Percentiles rank a stretch among this genome's conserved stretches.
Conservation (phyloP, 352 stramenopile species). For the Phytophthora sansomeana region DNA sequence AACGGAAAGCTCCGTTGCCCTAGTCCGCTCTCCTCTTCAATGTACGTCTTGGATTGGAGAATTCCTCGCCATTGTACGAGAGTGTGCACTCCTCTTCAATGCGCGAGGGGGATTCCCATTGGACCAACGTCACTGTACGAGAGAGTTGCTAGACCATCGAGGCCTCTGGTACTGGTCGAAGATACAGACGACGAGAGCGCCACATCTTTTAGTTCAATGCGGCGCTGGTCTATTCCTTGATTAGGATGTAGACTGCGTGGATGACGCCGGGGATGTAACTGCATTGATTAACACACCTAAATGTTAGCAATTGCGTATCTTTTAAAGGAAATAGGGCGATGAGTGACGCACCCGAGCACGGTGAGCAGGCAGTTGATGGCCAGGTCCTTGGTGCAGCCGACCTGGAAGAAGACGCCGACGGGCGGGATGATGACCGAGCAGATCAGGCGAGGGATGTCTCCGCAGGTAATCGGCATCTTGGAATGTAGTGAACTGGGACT, state of each 20-base stretch:
- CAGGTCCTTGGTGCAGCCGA: slow-evolving; percentile 68
- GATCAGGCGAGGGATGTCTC: slow-evolving; percentile 74
- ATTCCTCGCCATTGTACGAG: slow-evolving; percentile 34
- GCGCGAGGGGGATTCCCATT: slow-evolving; percentile 5
- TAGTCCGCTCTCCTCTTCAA: slow-evolving; percentile 43
- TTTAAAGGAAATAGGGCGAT: background rate
- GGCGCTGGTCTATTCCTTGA: slow-evolving; percentile 60
- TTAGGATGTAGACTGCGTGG: slow-evolving; percentile 78
- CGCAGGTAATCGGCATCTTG: slow-evolving; percentile 71
- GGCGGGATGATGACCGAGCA: slow-evolving; percentile 74
- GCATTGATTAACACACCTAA: slow-evolving; percentile 6
- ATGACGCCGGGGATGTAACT: slow-evolving; percentile 80
- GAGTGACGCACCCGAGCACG: slow-evolving; percentile 50
- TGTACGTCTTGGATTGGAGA: slow-evolving; percentile 12
- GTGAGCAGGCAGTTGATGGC: slow-evolving; percentile 78
- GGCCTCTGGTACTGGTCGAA: background rate
- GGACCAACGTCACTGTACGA: slow-evolving; percentile 28
- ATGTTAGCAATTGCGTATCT: background rate
- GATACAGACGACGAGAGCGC: slow-evolving; percentile 13
- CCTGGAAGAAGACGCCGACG: slow-evolving; percentile 67
- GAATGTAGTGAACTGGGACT: slow-evolving; percentile 6
- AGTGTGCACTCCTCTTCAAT: slow-evolving; percentile 47
- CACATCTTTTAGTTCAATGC: slow-evolving; percentile 36
- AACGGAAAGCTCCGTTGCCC: slow-evolving; percentile 2
- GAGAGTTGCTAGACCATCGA: slow-evolving; percentile 2